Evolutionary conservation across 108 stramenopile genomes (phyloP).

Genomic region (Epithemia pelagica): DNA sequence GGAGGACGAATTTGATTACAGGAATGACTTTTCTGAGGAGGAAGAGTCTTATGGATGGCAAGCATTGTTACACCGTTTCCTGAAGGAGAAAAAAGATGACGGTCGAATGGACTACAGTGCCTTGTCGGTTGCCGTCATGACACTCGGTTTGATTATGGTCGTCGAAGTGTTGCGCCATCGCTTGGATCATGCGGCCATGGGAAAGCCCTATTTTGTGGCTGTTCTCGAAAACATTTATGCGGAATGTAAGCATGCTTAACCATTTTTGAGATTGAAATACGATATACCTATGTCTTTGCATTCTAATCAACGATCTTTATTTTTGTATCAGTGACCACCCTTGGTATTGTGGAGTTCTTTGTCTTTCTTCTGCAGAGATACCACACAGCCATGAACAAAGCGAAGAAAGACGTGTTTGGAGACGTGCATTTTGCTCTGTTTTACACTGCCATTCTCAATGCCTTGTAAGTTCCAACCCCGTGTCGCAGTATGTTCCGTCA

Average conservation of each 20-base stretch:
- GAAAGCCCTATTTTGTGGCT: constrained; percentile 55
- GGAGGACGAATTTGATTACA: too few species aligned
- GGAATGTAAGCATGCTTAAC: constrained; percentile 51
- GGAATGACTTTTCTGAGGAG: too few species aligned
- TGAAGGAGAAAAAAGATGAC: too few species aligned
- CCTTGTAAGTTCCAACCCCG: too few species aligned
- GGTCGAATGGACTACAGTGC: constrained; percentile 32
- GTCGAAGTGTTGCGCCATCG: constrained; percentile 61
- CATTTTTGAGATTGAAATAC: neutral
- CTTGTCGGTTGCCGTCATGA: constrained; percentile 48
- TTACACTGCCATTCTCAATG: constrained; percentile 82
- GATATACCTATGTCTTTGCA: neutral
- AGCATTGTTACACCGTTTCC: too few species aligned
- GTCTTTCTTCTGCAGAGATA: constrained; percentile 62
- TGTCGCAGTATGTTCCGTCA: too few species aligned
- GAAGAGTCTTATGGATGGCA: too few species aligned
- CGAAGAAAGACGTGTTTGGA: constrained; percentile 65
- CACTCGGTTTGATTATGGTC: constrained; percentile 57
- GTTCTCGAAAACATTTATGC: constrained; percentile 71
- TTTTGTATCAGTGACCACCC: constrained; percentile 36
- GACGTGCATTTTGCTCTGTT: constrained; percentile 86
- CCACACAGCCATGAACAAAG: constrained; percentile 34
- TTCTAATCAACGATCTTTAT: neutral
- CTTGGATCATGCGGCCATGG: constrained; percentile 55
- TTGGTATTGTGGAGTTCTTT: constrained; percentile 68